These are phyloP conservation scores for Haplosporangium sp. DNA, from an alignment of 371 early-diverging fungal species.

Conservation along the genomic window DNA sequence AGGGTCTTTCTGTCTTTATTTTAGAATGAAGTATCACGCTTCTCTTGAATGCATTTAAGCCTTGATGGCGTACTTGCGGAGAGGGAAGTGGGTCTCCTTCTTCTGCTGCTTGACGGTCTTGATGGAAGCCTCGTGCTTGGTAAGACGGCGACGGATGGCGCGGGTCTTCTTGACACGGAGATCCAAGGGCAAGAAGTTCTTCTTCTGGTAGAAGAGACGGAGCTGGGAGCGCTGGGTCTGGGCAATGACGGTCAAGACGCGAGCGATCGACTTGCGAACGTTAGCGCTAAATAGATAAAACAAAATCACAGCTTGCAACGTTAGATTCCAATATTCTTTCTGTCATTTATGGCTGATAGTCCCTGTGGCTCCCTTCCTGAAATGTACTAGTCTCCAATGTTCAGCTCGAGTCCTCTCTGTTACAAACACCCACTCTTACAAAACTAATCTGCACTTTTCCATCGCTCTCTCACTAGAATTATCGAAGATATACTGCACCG, in stretches of 20 bases:
- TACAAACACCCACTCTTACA: too few species aligned
- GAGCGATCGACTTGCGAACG: conserved; percentile 93
- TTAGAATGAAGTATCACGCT: conserved; percentile 9
- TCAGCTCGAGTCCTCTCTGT: too few species aligned
- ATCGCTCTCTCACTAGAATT: too few species aligned
- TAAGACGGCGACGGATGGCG: conserved; percentile 94
- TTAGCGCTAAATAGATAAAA: conserved; percentile 60
- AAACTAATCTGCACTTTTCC: too few species aligned
- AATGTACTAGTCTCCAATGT: too few species aligned
- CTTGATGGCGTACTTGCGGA: conserved; percentile 88
- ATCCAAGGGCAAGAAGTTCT: conserved; percentile 93
- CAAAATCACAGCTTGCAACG: too few species aligned
- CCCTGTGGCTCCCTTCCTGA: too few species aligned
- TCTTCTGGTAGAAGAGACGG: conserved; percentile 86
- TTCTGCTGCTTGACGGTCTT: conserved; percentile 85
- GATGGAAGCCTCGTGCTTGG: conserved; percentile 74
- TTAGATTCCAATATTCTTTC: too few species aligned
- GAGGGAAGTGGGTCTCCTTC: conserved; percentile 87
- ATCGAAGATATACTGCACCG: too few species aligned
- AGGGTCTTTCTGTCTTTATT: conserved; percentile 39
- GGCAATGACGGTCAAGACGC: conserved; percentile 93
- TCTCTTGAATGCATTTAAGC: conserved; percentile 66
- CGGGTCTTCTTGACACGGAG: conserved; percentile 97
- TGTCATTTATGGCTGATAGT: too few species aligned
- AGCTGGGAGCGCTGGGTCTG: conserved; percentile 89